Conservation (phyloP, 306 rosid species). For the Adenanthera pavonina region DNA sequence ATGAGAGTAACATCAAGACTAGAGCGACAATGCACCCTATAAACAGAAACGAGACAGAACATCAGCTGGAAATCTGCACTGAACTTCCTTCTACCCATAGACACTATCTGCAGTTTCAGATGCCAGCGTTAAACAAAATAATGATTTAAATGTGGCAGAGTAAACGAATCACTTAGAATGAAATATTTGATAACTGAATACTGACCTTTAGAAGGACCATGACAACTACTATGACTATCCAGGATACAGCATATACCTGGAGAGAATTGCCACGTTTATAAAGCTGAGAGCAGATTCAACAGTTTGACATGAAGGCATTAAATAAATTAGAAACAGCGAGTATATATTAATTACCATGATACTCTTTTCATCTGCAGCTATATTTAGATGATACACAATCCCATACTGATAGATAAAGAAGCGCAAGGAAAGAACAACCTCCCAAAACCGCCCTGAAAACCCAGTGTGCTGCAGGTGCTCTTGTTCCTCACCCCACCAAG, state of each 20-base stretch:
- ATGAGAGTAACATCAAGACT: constrained; percentile 56
- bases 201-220: constrained; percentile 83
- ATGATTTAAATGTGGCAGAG: constrained; percentile 22
- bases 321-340: constrained; percentile 33
- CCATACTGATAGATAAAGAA: constrained; percentile 93
- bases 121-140: constrained; percentile 36
- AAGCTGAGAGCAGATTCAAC: constrained; percentile 34
- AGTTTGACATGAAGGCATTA: constrained; percentile 31
- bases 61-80: constrained; percentile 97
- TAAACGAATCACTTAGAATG: constrained; percentile 19
- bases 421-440: constrained; percentile 77
- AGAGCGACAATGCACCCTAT: constrained; percentile 63
- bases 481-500: constrained; percentile 99
- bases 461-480: constrained; percentile 89
- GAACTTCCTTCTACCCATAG: constrained; percentile 90
- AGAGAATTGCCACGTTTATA: constrained; percentile 40
- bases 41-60: constrained; percentile 86
- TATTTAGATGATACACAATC: constrained; percentile 83
- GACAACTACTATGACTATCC: constrained; percentile 86
- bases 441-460: constrained; percentile 73
- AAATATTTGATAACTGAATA: constrained; percentile 34
- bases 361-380: constrained; percentile 61
- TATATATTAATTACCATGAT: constrained; percentile 60
- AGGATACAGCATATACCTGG: constrained; percentile 90
- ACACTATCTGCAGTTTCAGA: constrained; percentile 74